Percentiles rank a stretch among this genome's conserved stretches.
These are phyloP conservation scores for Vararia minispora DNA, from an alignment of 768 basidiomycete species.

Conservation along the genomic window DNA sequence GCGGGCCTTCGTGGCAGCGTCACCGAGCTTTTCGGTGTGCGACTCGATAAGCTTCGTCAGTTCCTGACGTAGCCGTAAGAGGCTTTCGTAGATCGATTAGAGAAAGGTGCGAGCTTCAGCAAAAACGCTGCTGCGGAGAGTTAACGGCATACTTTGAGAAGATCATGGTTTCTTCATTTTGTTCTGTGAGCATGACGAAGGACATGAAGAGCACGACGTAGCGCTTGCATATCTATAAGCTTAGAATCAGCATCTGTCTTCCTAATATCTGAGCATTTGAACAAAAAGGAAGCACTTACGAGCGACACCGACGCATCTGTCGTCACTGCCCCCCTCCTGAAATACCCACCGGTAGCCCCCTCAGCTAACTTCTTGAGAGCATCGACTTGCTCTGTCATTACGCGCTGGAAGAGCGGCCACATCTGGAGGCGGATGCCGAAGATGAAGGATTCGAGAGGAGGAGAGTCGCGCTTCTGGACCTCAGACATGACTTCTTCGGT, in stretches of 20 bases:
- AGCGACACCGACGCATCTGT: conserved; percentile 59
- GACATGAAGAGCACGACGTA: conserved; percentile 79
- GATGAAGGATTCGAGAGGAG: conserved; percentile 73
- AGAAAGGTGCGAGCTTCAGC: neutral
- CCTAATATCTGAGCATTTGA: conserved; percentile 3
- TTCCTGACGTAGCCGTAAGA: conserved; percentile 79
- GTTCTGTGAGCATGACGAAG: conserved; percentile 68
- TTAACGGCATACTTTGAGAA: conserved; percentile 67
- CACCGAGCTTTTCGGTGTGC: conserved; percentile 60
- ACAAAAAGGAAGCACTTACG: conserved; percentile 33
- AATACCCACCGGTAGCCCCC: conserved; percentile 48
- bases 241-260: conserved; percentile 11
- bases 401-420: conserved; percentile 92
- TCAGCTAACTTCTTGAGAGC: conserved; percentile 77
- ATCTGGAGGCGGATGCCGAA: conserved; percentile 73
- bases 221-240: conserved; percentile 50
- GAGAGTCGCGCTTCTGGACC: conserved; percentile 65
- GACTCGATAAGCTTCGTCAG: conserved; percentile 61
- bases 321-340: conserved; percentile 46
- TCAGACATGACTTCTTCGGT: conserved; percentile 72
- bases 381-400: conserved; percentile 76
- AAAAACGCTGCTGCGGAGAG: neutral
- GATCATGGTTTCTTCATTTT: conserved; percentile 92
- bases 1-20: conserved; percentile 49
- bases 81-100: conserved; percentile 30